Percentiles rank a stretch among this genome's conserved stretches.
phyloP scores from a whole-genome alignment of 257 asterid genomes.

The Buddleja alternifolia region DNA sequence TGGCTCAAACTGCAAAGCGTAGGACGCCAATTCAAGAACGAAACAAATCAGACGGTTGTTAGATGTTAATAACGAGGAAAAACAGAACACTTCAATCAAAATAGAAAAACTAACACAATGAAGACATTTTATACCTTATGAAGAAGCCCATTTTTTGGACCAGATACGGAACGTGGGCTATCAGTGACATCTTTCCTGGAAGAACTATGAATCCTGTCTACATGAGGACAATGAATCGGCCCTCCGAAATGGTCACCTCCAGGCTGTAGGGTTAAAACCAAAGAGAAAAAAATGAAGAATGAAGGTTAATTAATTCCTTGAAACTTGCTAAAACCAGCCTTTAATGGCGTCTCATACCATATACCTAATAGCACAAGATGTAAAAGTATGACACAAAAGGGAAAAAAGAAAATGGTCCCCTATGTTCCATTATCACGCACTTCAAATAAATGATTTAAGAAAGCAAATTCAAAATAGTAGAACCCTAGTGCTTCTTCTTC shows the following conservation, averaged over 20 bases:
- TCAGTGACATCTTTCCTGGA: slow-evolving; percentile 36
- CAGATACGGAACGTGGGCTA: slow-evolving; percentile 50
- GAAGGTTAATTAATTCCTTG: neutral
- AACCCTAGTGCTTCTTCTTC: slow-evolving; percentile 1
- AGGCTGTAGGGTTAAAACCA: slow-evolving; percentile 36
- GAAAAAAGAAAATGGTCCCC: slow-evolving; percentile 18
- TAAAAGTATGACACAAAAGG: neutral
- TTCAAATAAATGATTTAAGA: neutral
- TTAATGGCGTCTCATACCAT: neutral
- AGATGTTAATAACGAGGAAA: neutral
- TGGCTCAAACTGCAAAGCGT: slow-evolving; percentile 44
- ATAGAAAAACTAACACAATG: neutral
- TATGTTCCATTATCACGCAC: neutral
- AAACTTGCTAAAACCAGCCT: neutral
- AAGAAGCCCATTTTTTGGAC: slow-evolving; percentile 45
- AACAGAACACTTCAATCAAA: neutral
- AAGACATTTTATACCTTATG: slow-evolving; percentile 40
- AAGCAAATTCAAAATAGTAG: neutral
- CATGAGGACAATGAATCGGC: slow-evolving; percentile 44
- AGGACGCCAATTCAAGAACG: neutral
- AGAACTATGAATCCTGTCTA: slow-evolving; percentile 31
- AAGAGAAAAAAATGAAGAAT: neutral
- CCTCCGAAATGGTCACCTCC: slow-evolving; percentile 39
- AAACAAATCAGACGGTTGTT: neutral
- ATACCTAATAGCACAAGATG: neutral